Base-by-base conservation (phyloP, 2,329 filamentous ascomycete genomes). In the Niveomyces coronatus region DNA sequence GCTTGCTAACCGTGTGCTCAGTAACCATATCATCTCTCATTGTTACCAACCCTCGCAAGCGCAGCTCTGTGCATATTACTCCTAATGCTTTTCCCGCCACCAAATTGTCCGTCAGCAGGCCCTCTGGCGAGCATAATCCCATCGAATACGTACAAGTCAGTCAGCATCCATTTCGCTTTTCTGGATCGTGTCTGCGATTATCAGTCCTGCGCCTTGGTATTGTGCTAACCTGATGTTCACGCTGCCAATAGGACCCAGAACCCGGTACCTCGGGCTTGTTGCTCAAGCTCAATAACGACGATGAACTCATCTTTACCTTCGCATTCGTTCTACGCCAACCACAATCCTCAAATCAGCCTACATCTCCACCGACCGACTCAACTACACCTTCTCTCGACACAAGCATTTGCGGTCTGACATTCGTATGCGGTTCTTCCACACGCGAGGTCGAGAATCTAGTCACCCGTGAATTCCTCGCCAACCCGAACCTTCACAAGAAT, bases 401-500 rank as follows among this genome's bases (percentile, higher is more conserved):
- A 3, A 70, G 72, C 39, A 83, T 98, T 52, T 87, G 82, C 43
- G 87, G 89, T 36, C 70, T 98, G 44, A 98, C 91, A 8, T 96
- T 88, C 57, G 82, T 93, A 45, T 89, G 89, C 58, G 89, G 85
- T 29, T 85, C 88, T 1, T 94, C 79, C 37, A 65, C 77, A 22
- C 83, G 76, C 61, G 91, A 98, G 52, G 76, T 98, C 38, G 91
- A 96, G 54, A 95, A 91, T 48, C 67, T 98, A 32, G 81, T 96
- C 33, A 96, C 89, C 13, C 74, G 88, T 50, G 91, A 98, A 59
- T 96, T 98, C 52, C 87, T 96, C 50, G 87, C 89, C 47, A 87
- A 98, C 54, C 91, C 91, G 1, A 98, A 98, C 54, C 68, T 98
- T 40, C 91, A 98, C 66, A 96, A 94, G 57, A 96, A 95, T 55